phyloP scores from a whole-genome alignment of 306 rosid genomes.

The Hippophae tibetana region DNA sequence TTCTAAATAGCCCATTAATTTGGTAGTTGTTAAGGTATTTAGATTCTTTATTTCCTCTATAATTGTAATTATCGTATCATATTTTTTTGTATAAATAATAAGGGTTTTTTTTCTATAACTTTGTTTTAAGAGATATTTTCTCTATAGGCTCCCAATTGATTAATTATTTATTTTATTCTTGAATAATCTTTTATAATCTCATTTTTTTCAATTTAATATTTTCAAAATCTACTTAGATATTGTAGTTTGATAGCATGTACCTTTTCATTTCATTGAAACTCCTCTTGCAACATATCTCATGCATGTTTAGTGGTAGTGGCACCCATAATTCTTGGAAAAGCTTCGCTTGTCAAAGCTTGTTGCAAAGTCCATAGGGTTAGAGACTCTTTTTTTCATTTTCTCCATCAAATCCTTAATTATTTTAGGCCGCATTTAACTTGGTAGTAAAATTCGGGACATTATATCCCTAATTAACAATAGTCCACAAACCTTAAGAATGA shows the following conservation, averaged over 20 bases:
- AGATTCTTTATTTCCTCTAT: not conserved
- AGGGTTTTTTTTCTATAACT: not conserved
- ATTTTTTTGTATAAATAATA: not conserved
- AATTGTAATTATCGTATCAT: not conserved
- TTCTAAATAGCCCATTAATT: not conserved
- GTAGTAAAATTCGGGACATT: not conserved
- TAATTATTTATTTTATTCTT: too few species aligned
- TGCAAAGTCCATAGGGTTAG: not conserved
- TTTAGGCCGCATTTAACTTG: not conserved
- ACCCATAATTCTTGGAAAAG: slow-evolving; percentile 2
- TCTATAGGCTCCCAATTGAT: not conserved
- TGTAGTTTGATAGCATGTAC: not conserved
- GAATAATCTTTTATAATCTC: not conserved
- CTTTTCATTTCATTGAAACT: not conserved
- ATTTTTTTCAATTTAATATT: not conserved
- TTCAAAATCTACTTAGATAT: not conserved
- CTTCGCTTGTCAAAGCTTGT: not conserved
- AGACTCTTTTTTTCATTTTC: not conserved
- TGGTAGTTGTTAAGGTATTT: too few species aligned
- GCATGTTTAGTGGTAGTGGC: not conserved
- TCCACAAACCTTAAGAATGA: not conserved
- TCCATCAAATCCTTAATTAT: not conserved
- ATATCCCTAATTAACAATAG: not conserved
- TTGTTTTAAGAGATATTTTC: not conserved
- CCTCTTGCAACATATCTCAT: not conserved